phyloP scores from a whole-genome alignment of 2,329 filamentous ascomycete species.

The Kalaharituber pfeilii region DNA sequence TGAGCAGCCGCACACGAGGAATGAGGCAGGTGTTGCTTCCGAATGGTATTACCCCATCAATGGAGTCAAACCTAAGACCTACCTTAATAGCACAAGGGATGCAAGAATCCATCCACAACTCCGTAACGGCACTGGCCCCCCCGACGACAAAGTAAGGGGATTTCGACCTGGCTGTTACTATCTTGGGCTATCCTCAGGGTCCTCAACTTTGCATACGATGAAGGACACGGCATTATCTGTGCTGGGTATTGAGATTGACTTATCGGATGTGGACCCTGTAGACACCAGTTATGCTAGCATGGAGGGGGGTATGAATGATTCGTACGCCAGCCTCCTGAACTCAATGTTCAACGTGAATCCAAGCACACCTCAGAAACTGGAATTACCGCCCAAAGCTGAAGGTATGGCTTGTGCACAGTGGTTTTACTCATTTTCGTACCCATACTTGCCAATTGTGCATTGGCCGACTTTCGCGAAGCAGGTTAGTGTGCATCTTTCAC shows the following conservation, averaged over 20 bases:
- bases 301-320: slow-evolving; percentile 26
- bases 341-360: slow-evolving; percentile 46
- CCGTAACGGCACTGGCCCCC: slow-evolving; percentile 1
- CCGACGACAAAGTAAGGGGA: slow-evolving; percentile 6
- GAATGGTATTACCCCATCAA: not conserved
- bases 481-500: slow-evolving; percentile 31
- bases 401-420: slow-evolving; percentile 53
- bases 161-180: slow-evolving; percentile 17
- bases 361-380: slow-evolving; percentile 34
- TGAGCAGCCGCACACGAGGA: not conserved
- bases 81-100: not conserved
- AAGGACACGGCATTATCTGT: slow-evolving; percentile 61
- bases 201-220: slow-evolving; percentile 51
- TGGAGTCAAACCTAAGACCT: slow-evolving; percentile 26
- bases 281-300: slow-evolving; percentile 45
- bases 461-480: slow-evolving; percentile 53
- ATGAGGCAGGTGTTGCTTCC: not conserved
- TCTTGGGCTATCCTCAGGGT: slow-evolving; percentile 36
- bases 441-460: slow-evolving; percentile 61
- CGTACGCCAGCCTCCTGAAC: slow-evolving; percentile 41
- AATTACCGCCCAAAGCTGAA: slow-evolving; percentile 46
- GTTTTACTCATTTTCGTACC: slow-evolving; percentile 56
- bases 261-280: slow-evolving; percentile 50
- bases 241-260: slow-evolving; percentile 62
- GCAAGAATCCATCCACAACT: not conserved